These are phyloP conservation scores for Malania oleifera DNA, from an alignment of 164 flowering plant genomes.

Conservation along the genomic window DNA sequence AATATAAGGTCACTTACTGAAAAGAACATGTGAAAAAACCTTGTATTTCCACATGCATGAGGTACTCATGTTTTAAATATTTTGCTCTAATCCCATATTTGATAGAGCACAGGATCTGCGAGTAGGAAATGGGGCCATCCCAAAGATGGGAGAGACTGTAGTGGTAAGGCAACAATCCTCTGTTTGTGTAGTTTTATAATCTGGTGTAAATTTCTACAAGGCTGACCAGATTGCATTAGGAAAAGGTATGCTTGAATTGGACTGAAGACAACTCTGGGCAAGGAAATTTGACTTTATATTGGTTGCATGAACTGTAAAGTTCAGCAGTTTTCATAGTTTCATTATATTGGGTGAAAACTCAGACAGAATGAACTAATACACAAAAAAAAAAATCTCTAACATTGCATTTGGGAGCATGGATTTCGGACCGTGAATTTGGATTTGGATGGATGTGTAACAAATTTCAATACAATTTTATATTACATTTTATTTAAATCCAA, in stretches of 20 bases:
- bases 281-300: too few species aligned
- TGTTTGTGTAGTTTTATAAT: background rate
- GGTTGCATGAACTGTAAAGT: too few species aligned
- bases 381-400: background rate
- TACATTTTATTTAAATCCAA: too few species aligned
- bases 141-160: conserved; percentile 84
- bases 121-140: conserved; percentile 70
- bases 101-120: conserved; percentile 73
- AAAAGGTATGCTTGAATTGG: background rate
- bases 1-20: conserved; percentile 60
- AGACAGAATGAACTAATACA: background rate
- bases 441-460: too few species aligned
- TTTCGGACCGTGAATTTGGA: too few species aligned
- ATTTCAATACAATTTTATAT: too few species aligned
- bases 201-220: background rate
- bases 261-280: background rate
- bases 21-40: background rate
- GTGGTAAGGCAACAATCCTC: conserved; percentile 52
- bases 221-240: background rate
- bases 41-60: background rate
- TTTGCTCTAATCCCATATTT: conserved; percentile 14
- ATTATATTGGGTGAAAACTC: background rate
- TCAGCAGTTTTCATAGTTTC: background rate
- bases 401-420: too few species aligned
- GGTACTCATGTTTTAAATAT: background rate